Conservation (phyloP, 1,139 yeast species). For the Kodamaea sp. region DNA sequence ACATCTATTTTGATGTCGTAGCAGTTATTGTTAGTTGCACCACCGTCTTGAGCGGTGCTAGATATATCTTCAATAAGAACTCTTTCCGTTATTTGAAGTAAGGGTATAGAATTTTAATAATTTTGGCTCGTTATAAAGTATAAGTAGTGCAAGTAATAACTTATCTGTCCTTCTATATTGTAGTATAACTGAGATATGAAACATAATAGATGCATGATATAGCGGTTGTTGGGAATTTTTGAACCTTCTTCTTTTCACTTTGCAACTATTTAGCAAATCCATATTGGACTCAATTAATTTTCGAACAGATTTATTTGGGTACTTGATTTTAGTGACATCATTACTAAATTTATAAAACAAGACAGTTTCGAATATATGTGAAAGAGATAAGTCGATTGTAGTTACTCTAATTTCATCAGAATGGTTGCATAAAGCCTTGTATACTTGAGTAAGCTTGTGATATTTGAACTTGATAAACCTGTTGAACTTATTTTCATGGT, state of each 20-base stretch:
- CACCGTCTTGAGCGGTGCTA: constrained; percentile 73
- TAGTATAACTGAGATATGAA: constrained; percentile 2
- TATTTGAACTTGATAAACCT: no score
- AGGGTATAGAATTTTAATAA: not conserved
- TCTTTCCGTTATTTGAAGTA: constrained; percentile 9
- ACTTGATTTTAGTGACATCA: not conserved
- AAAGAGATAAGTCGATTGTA: constrained; percentile 1
- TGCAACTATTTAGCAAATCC: not conserved
- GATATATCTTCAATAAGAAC: constrained; percentile 39
- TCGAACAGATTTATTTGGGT: constrained; percentile 1
- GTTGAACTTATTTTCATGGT: no score
- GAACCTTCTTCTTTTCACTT: not conserved
- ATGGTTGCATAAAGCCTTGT: no score
- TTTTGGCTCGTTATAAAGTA: constrained; percentile 1
- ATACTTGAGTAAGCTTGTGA: no score
- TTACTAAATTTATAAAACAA: not conserved
- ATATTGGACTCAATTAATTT: not conserved
- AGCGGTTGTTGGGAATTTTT: not conserved
- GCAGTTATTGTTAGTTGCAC: constrained; percentile 65
- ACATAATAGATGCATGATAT: not conserved
- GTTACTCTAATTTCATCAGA: no score
- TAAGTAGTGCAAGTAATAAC: constrained; percentile 4
- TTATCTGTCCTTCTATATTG: constrained; percentile 2
- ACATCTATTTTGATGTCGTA: constrained; percentile 15
- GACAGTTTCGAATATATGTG: constrained; percentile 2